A percentile compares a stretch with the other conserved stretches of the same genome.
These are phyloP conservation scores for Globisporangium splendens DNA, from an alignment of 352 stramenopile species.

Conservation along the genomic window DNA sequence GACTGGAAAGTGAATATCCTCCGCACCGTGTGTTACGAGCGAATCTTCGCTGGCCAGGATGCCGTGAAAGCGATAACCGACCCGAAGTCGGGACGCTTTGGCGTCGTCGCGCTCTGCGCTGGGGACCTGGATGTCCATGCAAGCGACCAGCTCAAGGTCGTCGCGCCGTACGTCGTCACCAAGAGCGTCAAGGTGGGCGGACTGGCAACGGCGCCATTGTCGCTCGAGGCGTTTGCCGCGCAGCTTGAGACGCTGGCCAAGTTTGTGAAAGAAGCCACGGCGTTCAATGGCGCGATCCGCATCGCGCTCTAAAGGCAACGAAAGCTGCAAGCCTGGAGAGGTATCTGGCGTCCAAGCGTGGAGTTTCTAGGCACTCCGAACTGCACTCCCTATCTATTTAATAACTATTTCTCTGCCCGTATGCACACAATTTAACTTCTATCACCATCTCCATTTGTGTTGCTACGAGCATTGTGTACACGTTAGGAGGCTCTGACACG, in stretches of 20 bases:
- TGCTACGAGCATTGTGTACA: too few relatives aligned
- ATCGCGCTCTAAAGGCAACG: constrained; percentile 10
- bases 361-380: too few relatives aligned
- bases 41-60: constrained; percentile 16
- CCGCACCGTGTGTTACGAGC: constrained; percentile 39
- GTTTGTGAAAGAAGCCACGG: constrained; percentile 25
- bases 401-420: too few relatives aligned
- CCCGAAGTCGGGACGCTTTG: constrained; percentile 18
- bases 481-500: too few relatives aligned
- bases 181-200: constrained; percentile 29
- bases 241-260: constrained; percentile 27
- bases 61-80: constrained; percentile 20
- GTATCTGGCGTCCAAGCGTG: too few relatives aligned
- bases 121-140: constrained; percentile 26
- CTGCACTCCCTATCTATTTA: too few relatives aligned
- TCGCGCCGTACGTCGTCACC: constrained; percentile 36
- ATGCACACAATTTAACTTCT: too few relatives aligned
- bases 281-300: constrained; percentile 19
- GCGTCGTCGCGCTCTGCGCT: constrained; percentile 28
- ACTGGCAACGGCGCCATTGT: constrained; percentile 7
- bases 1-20: constrained; percentile 47
- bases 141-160: constrained; percentile 18
- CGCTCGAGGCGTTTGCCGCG: constrained; percentile 29
- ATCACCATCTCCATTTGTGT: too few relatives aligned
- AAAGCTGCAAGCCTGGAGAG: too few relatives aligned